Evolutionary conservation across 2,329 filamentous ascomycete genomes (phyloP), one percentile per base, ranked within the genome.

Genomic region (Ophiosphaerella korrae): DNA sequence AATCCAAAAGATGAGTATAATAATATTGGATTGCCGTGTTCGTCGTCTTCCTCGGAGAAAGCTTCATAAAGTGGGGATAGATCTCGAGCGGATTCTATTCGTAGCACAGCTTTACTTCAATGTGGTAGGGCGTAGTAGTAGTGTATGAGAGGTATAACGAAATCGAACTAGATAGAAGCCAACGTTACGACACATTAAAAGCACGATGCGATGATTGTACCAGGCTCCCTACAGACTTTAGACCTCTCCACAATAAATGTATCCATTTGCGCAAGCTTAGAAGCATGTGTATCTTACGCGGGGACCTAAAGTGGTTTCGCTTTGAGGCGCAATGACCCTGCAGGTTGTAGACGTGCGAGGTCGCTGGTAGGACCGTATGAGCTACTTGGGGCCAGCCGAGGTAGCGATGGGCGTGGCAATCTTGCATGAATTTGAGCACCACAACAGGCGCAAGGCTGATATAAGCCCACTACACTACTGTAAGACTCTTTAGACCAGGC

Each of bases 21-120:
- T 31, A 55, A 60, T 49, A 48, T 49, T 40, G 41, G 51, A 55
- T 52, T 57, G 44, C 51, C 48, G 36, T 57, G 11, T 11, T 57
- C 45, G 33, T 57, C 48, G 37, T 55, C 54, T 45, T 57, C 52
- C 43, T 53, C 53, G 41, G 50, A 53, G 50, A 50, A 57, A 21
- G 42, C 49, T 47, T 56, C 41, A 29, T 49, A 56, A 23, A 40
- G 50, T 16, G 45, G 50, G 38, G 49, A 56, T 29, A 56, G 41
- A 36, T 56, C 53, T 48, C 50, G 49, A 50, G 21, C 36, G 6
- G 50, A 56, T 11, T 29, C 26, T 29, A 29, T 29, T 29, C 26
- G 26, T 29, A 29, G 26, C 26, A 5, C 32, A n/a, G 35, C 40
- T 18, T 31, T 48, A 18, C 39, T 48, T 42, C 31, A 29, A 38